phyloP scores from a whole-genome alignment of 768 basidiomycete genomes.

The Suillus placidus region DNA sequence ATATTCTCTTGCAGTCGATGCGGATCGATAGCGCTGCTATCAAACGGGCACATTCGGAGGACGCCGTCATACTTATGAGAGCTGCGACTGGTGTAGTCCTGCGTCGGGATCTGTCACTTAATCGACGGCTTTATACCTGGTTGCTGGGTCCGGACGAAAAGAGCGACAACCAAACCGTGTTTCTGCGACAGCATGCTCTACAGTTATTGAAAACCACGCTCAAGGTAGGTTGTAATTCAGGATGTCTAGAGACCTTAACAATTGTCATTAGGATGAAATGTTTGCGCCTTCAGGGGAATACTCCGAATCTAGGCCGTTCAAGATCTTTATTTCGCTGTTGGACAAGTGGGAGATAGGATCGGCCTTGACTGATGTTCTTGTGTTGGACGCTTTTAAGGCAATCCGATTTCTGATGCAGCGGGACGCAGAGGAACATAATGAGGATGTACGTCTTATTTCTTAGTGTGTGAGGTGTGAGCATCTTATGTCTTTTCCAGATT shows the following conservation, averaged over 20 bases:
- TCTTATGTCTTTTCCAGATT: slow-evolving; percentile 45
- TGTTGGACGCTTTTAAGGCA: slow-evolving; percentile 79
- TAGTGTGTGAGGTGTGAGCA: not conserved
- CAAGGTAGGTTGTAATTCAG: slow-evolving; percentile 45
- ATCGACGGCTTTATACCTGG: slow-evolving; percentile 93
- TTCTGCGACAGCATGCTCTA: slow-evolving; percentile 72
- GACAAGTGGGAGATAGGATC: slow-evolving; percentile 98
- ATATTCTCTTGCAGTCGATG: slow-evolving; percentile 79
- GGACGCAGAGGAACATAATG: slow-evolving; percentile 48
- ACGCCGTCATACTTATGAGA: slow-evolving; percentile 82
- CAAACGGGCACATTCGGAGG: slow-evolving; percentile 67
- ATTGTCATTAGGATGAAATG: slow-evolving; percentile 68
- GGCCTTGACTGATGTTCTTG: slow-evolving; percentile 73
- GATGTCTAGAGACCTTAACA: not conserved
- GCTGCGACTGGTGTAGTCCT: slow-evolving; percentile 88
- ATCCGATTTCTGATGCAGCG: slow-evolving; percentile 59
- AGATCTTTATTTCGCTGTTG: slow-evolving; percentile 90
- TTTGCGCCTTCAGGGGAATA: slow-evolving; percentile 69
- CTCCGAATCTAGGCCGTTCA: slow-evolving; percentile 85
- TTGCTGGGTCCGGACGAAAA: slow-evolving; percentile 83
- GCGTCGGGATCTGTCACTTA: slow-evolving; percentile 89
- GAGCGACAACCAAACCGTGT: slow-evolving; percentile 70
- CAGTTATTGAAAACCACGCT: slow-evolving; percentile 71
- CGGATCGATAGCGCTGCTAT: slow-evolving; percentile 73
- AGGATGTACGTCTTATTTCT: slow-evolving; percentile 54